These are phyloP conservation scores for Venturia pyrina DNA, from an alignment of 2,329 filamentous ascomycete species.

Conservation along the genomic window DNA sequence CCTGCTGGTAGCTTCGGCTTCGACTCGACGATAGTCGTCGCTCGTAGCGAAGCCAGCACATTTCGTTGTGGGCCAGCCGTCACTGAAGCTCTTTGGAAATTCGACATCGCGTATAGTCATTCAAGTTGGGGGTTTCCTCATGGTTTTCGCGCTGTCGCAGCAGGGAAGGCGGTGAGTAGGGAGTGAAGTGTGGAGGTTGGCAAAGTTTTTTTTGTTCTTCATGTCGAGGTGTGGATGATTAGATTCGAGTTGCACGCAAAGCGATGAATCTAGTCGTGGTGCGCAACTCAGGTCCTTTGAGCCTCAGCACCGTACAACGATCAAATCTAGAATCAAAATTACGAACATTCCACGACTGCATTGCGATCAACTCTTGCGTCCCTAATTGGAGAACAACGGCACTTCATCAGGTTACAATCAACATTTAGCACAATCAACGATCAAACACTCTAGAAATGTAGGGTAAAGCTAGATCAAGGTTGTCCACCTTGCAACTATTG, in stretches of 20 bases:
- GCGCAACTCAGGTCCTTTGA: neutral
- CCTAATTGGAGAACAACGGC: neutral
- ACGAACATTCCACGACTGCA: neutral
- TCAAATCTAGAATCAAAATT: neutral
- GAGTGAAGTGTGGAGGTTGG: neutral
- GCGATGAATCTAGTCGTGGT: neutral
- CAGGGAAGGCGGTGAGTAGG: neutral
- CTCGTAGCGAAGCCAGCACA: slow-evolving; percentile 67
- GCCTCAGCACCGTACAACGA: neutral
- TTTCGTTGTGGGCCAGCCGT: slow-evolving; percentile 17
- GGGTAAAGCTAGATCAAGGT: neutral
- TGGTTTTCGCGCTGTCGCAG: neutral
- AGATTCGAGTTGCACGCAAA: neutral
- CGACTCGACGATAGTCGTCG: slow-evolving; percentile 67
- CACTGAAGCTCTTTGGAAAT: slow-evolving; percentile 35
- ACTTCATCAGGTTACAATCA: neutral
- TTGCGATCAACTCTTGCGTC: neutral
- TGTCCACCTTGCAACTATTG: neutral
- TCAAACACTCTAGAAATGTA: neutral
- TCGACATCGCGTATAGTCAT: slow-evolving; percentile 32
- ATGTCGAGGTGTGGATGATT: neutral
- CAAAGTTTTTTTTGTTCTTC: neutral
- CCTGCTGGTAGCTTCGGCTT: slow-evolving; percentile 76
- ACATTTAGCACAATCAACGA: neutral
- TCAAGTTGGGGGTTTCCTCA: neutral